phyloP scores from a whole-genome alignment of 148 eudicot genomes.

The Dysphania ambrosioides region DNA sequence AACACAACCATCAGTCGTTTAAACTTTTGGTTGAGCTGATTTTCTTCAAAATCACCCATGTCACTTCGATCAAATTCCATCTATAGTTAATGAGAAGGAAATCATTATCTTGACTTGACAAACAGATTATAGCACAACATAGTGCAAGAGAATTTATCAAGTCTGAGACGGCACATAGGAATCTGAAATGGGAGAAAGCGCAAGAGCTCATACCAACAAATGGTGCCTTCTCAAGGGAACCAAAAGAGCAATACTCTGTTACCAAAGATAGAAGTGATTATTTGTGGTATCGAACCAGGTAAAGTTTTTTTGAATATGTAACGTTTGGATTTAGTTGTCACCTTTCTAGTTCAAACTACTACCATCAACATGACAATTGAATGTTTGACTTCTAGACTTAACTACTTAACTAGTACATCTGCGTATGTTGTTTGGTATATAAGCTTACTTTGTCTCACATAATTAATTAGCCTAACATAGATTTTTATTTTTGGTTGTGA shows the following conservation, averaged over 20 bases:
- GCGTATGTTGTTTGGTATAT: neutral
- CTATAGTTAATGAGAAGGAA: neutral
- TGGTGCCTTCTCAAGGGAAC: slow-evolving; percentile 26
- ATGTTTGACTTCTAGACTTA: no score
- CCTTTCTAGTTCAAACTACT: no score
- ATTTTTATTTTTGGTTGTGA: neutral
- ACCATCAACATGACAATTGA: neutral
- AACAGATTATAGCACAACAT: slow-evolving; percentile 71
- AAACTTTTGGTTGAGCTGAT: no score
- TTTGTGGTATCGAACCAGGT: slow-evolving; percentile 88
- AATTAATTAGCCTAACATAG: neutral
- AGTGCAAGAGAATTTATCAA: slow-evolving; percentile 50
- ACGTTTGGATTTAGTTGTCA: neutral
- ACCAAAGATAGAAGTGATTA: slow-evolving; percentile 69
- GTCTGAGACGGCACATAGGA: slow-evolving; percentile 36
- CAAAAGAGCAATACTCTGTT: slow-evolving; percentile 53
- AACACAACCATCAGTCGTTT: no score
- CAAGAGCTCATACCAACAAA: slow-evolving; percentile 45
- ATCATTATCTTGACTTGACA: neutral
- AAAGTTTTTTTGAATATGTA: neutral
- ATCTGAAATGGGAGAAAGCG: slow-evolving; percentile 63
- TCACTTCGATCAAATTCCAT: no score
- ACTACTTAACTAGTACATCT: no score
- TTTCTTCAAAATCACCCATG: no score
- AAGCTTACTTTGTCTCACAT: neutral